phyloP scores from a whole-genome alignment of 2,329 filamentous ascomycete genomes.

The Penicillium verrucosum region DNA sequence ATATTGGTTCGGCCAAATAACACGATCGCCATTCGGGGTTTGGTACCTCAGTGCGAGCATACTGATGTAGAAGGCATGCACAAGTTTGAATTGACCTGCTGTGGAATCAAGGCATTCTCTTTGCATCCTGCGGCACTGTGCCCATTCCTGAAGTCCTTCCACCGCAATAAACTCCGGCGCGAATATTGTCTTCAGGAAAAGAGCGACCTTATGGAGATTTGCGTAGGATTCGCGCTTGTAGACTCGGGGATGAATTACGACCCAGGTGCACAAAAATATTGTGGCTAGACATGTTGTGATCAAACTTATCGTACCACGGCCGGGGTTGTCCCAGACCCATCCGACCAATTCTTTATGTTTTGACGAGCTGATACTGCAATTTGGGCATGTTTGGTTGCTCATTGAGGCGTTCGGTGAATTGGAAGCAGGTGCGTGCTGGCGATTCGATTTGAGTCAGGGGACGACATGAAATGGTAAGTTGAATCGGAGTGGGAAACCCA shows the following conservation, averaged over 20 bases:
- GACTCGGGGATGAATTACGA: background rate
- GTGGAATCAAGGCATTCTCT: background rate
- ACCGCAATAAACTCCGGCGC: background rate
- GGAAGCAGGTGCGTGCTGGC: background rate
- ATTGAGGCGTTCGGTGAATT: background rate
- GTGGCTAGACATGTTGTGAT: background rate
- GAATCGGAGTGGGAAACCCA: too few relatives aligned
- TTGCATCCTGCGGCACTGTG: background rate
- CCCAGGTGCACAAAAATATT: background rate
- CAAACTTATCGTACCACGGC: background rate
- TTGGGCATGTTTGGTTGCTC: background rate
- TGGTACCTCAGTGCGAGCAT: background rate
- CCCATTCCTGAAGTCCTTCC: background rate
- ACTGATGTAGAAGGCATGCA: background rate
- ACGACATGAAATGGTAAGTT: background rate
- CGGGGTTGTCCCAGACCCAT: background rate
- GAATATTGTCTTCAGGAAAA: background rate
- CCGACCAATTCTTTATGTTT: background rate
- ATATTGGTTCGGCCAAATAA: background rate
- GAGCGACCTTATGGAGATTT: background rate
- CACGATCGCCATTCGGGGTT: background rate
- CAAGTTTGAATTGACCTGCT: background rate
- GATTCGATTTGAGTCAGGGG: background rate
- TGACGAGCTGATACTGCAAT: background rate
- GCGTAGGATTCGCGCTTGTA: background rate